Conservation (phyloP, 169 alveolate species). For the Perkinsus olseni region DNA sequence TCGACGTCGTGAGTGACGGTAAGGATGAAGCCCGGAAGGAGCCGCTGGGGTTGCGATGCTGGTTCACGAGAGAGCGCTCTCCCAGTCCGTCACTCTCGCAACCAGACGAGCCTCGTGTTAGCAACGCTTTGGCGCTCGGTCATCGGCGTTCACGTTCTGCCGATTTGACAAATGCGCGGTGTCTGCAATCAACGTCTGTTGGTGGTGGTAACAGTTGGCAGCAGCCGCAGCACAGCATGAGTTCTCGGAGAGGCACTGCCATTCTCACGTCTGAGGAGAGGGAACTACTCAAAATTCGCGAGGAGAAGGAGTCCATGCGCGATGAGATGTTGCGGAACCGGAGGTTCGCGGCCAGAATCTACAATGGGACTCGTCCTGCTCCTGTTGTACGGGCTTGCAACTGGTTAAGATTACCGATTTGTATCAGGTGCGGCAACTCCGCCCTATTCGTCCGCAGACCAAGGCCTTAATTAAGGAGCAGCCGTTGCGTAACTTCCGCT, state of each 20-base stretch:
- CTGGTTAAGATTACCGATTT: neutral
- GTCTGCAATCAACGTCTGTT: neutral
- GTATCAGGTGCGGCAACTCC: neutral
- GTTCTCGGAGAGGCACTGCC: neutral
- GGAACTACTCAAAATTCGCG: neutral
- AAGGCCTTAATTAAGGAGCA: neutral
- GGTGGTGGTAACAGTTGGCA: neutral
- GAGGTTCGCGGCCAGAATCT: neutral
- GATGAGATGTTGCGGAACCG: neutral
- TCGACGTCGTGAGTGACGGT: neutral
- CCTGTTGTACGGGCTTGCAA: neutral
- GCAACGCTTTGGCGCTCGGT: neutral
- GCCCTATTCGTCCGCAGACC: neutral
- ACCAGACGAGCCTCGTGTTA: neutral
- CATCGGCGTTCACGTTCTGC: neutral
- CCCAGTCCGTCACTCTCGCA: neutral
- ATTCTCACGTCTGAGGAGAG: neutral
- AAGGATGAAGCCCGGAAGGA: neutral
- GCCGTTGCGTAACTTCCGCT: neutral
- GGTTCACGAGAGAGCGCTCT: neutral
- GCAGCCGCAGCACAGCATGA: neutral
- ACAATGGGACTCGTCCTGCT: neutral
- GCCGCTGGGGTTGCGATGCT: neutral
- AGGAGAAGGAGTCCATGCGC: neutral
- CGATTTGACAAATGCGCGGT: neutral